phyloP scores from a whole-genome alignment of 345 rosid species.

The Noccaea caerulescens region DNA sequence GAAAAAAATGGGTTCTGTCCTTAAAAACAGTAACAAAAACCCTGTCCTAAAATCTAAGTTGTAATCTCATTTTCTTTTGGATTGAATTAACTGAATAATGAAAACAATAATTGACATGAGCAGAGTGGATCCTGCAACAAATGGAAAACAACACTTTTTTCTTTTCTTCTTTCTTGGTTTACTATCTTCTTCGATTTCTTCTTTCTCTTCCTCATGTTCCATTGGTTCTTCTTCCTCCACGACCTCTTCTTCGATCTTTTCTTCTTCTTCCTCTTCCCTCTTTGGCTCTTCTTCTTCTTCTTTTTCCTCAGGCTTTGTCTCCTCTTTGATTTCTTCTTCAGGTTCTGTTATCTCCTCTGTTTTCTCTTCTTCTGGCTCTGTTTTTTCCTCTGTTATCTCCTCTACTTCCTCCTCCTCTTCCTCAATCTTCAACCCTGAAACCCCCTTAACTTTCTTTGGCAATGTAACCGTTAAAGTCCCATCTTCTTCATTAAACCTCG shows the following conservation, averaged over 20 bases:
- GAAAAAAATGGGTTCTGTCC: neutral
- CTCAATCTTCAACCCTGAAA: slow-evolving; percentile 56
- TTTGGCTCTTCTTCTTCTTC: slow-evolving; percentile 20
- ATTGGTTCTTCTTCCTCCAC: slow-evolving; percentile 38
- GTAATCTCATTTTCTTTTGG: slow-evolving; percentile 32
- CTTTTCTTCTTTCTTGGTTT: slow-evolving; percentile 40
- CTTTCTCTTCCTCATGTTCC: slow-evolving; percentile 19
- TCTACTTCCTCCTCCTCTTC: slow-evolving; percentile 48
- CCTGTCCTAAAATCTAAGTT: slow-evolving; percentile 15
- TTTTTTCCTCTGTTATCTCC: slow-evolving; percentile 8
- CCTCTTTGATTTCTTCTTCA: slow-evolving; percentile 38
- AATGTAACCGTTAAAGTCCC: slow-evolving; percentile 56
- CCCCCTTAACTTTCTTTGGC: slow-evolving; percentile 66
- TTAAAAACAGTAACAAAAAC: neutral
- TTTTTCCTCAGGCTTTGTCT: slow-evolving; percentile 30
- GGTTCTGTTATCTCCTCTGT: slow-evolving; percentile 28
- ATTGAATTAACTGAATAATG: slow-evolving; percentile 38
- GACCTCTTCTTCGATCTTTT: slow-evolving; percentile 26
- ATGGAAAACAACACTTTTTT: slow-evolving; percentile 40
- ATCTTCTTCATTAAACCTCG: slow-evolving; percentile 61
- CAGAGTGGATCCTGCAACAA: slow-evolving; percentile 44
- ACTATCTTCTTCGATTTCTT: slow-evolving; percentile 20
- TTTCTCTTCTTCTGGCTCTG: slow-evolving; percentile 13
- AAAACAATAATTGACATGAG: slow-evolving; percentile 40
- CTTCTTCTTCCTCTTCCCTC: slow-evolving; percentile 28